phyloP scores from a whole-genome alignment of 1,139 yeast species.

The Magnusiomyces suaveolens region DNA sequence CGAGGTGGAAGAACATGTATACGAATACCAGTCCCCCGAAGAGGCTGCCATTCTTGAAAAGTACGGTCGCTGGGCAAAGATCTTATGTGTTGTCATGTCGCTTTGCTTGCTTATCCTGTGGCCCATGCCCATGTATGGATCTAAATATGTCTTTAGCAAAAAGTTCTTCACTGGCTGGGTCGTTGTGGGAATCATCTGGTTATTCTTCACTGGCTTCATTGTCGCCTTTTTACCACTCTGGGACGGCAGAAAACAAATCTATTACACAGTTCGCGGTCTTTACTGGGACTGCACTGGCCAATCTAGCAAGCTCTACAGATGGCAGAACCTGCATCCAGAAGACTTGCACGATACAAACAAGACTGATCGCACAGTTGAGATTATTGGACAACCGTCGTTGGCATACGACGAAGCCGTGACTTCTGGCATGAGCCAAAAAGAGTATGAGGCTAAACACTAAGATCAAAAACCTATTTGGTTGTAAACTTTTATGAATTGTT shows the following conservation, averaged over 20 bases:
- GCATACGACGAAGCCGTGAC: neutral
- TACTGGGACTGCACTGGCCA: conserved; percentile 81
- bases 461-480: too few relatives aligned
- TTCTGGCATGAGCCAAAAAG: too few relatives aligned
- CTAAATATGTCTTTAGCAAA: conserved; percentile 35
- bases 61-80: conserved; percentile 20
- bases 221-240: conserved; percentile 54
- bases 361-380: neutral
- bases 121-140: conserved; percentile 41
- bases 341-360: conserved; percentile 52
- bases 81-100: conserved; percentile 31
- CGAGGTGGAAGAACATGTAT: conserved; percentile 9
- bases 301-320: conserved; percentile 53
- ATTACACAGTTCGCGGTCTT: conserved; percentile 57
- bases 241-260: conserved; percentile 60
- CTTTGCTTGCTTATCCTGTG: conserved; percentile 34
- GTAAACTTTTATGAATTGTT: too few relatives aligned
- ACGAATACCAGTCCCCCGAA: conserved; percentile 12
- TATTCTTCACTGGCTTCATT: conserved; percentile 35
- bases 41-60: conserved; percentile 16
- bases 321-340: conserved; percentile 66
- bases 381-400: conserved; percentile 3
- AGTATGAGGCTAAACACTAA: too few relatives aligned
- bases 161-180: conserved; percentile 39
- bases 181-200: conserved; percentile 36